Evolutionary conservation across 805 yeast genomes (phyloP).

Genomic region (Lachancea sp.): DNA sequence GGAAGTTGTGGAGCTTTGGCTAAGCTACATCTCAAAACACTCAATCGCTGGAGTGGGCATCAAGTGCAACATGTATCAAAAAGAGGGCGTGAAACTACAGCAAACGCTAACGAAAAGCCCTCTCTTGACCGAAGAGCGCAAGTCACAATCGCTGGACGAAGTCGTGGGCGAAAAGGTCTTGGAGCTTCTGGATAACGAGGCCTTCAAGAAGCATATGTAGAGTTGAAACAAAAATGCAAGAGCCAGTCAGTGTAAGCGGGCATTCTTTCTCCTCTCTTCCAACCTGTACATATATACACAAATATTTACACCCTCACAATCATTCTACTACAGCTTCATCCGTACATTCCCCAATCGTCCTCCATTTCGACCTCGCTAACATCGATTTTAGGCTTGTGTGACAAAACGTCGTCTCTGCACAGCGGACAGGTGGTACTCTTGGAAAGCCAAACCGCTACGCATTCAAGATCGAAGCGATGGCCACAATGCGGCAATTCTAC

Average conservation of each 20-base stretch:
- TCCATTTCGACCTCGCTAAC: constrained; percentile 56
- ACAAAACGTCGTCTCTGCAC: constrained; percentile 68
- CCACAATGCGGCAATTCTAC: constrained; percentile 71
- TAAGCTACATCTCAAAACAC: constrained; percentile 71
- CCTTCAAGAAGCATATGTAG: constrained; percentile 49
- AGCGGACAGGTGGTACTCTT: constrained; percentile 75
- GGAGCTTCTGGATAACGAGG: constrained; percentile 64
- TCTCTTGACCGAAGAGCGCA: constrained; percentile 5
- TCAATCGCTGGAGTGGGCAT: constrained; percentile 78
- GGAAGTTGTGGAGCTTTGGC: constrained; percentile 75
- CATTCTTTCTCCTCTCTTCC: neutral
- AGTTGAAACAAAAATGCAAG: no score
- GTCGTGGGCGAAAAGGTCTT: constrained; percentile 47
- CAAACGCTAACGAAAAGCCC: constrained; percentile 35
- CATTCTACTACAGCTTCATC: constrained; percentile 31
- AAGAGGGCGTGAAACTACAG: constrained; percentile 43
- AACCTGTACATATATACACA: constrained; percentile 1
- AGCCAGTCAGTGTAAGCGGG: no score
- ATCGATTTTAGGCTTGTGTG: constrained; percentile 36
- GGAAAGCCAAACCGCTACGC: constrained; percentile 84
- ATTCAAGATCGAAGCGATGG: constrained; percentile 82
- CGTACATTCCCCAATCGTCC: constrained; percentile 77
- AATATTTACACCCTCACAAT: neutral
- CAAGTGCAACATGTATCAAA: constrained; percentile 58
- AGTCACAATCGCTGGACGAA: constrained; percentile 16